Evolutionary conservation across 331 rosid species (phyloP), one percentile per base, ranked within the genome.

Genomic region (Acacia concinna): DNA sequence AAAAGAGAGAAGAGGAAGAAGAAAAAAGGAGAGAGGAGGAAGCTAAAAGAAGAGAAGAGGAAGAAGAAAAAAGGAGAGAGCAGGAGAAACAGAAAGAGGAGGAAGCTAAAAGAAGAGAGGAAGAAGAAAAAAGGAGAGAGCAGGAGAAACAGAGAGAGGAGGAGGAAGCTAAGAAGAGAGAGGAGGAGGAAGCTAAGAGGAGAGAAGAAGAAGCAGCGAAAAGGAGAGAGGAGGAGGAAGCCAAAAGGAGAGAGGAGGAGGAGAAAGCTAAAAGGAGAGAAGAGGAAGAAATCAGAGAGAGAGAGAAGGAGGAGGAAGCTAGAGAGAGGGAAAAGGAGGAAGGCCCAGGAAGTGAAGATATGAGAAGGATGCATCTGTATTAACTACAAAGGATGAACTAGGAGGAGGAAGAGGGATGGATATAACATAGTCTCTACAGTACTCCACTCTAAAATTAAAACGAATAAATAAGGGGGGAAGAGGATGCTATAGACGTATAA

Each of bases 101-200:
- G 15, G 59, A 18, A 20, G 56, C 20, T 2, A 12, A 4, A 8
- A 1, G 3, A 18, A 66, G 20, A 34, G 44, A 43, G 0, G 56
- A 49, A 9, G 28, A 34, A 3, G 70, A 34, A 12, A 79, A 27
- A 81, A 75, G 5, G 25, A 49, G 1, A 40, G 17, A 62, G 62
- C 30, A 4, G n/a, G n/a, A n/a, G n/a, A 54, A 4, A 13, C 2
- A 5, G 17, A 43, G 18, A 43, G 49, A 43, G 1, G 10, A 41
- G 49, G 93, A 91, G 47, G 96, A 90, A 32, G 51, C 49, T 0
- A 21, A 7, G 5, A 4, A 0, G 47, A 65, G 71, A 34, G 51
- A 49, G 0, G 85, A 84, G 83, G 81, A 60, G 81, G 44, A 40
- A 40, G 44, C 12, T 0, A 2, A 1, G 11, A 75, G 56, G 47